A percentile compares a stretch with the other conserved stretches of the same genome.
Evolutionary conservation across 495 filamentous ascomycete species (phyloP).

Genomic region (Lasiosphaeris hirsuta): DNA sequence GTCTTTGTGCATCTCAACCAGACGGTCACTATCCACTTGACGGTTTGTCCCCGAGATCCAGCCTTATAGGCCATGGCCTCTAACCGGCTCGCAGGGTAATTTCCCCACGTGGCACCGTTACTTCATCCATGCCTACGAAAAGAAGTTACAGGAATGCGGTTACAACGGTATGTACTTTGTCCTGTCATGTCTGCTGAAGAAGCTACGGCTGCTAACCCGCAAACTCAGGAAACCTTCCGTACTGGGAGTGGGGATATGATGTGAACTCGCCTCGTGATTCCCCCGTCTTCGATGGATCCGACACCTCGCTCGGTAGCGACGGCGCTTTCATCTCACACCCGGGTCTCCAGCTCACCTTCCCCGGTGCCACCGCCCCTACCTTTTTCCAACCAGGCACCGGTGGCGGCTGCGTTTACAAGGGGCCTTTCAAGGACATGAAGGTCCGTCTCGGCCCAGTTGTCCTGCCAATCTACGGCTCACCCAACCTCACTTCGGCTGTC

Average conservation of each 20-base stretch:
- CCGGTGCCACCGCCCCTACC: conserved; percentile 5
- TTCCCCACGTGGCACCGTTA: conserved; percentile 72
- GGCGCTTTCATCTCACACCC: conserved; percentile 43
- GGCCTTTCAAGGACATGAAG: conserved; percentile 52
- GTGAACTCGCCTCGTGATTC: conserved; percentile 46
- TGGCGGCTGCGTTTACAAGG: conserved; percentile 61
- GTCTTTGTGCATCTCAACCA: conserved; percentile 62
- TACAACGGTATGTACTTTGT: conserved; percentile 50
- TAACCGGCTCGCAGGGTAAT: conserved; percentile 39
- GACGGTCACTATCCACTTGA: conserved; percentile 56
- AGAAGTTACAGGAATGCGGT: conserved; percentile 64
- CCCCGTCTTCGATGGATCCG: conserved; percentile 58
- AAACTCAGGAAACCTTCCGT: conserved; percentile 28
- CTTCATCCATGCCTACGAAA: conserved; percentile 60
- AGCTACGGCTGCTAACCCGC: background rate
- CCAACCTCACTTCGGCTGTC: conserved; percentile 19
- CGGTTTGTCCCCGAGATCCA: conserved; percentile 21
- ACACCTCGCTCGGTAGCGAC: conserved; percentile 58
- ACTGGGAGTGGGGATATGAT: conserved; percentile 61
- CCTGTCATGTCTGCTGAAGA: background rate
- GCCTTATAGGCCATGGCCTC: background rate
- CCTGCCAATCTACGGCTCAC: conserved; percentile 28
- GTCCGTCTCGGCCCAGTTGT: conserved; percentile 53
- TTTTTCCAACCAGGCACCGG: conserved; percentile 50
- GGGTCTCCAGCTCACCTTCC: conserved; percentile 18